Base-by-base conservation (phyloP, 164 flowering plant genomes). In the Warburgia ugandensis region DNA sequence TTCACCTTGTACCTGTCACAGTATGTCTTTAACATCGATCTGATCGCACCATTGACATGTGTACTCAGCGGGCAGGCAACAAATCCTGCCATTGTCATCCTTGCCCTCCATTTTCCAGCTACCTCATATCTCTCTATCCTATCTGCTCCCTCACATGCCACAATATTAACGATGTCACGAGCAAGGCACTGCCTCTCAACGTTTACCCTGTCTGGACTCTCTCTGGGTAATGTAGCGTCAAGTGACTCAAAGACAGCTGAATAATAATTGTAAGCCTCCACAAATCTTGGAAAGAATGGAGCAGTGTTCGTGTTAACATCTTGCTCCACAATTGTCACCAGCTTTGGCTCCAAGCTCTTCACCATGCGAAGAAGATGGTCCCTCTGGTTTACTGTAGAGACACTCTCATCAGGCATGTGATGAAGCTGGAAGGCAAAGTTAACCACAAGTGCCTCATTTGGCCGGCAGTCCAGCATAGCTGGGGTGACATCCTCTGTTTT, bases 381-480 rank as follows among this genome's bases (percentile, higher is more conserved):
- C 32, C 96, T 63, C 54, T 81, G 61, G 54, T 92, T 92, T 42
- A 86, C 75, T 0, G 89, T 86, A 14, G 99, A 86, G 33, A 92
- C 99, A 30, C 99, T 88, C 70, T 92, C 99, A 42, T 92, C 99
- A 0, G 99, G 99, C 95, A 92, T 82, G 77, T 92, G 99, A 63
- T 92, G 99, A 12, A 88, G 96, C 69, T 80, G 99, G 65, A 88
- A 92, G 0, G 99, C 94, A 69, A 88, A 92, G 71, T 92, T 92
- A 21, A 92, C 95, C 0, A 92, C 14, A 7, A 92, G 63, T 23
- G 87, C 89, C 49, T 92, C 99, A 19, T 73, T 76, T 0, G 87
- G 69, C 25, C 44, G 61, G 67, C 73, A 68, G 29, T 63, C 54
- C 20, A 91, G 74, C 83, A 78, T 81, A 0, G 68, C 48, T 33